Base-by-base conservation (phyloP, 148 eudicot genomes). In the Chenopodium formosanum region DNA sequence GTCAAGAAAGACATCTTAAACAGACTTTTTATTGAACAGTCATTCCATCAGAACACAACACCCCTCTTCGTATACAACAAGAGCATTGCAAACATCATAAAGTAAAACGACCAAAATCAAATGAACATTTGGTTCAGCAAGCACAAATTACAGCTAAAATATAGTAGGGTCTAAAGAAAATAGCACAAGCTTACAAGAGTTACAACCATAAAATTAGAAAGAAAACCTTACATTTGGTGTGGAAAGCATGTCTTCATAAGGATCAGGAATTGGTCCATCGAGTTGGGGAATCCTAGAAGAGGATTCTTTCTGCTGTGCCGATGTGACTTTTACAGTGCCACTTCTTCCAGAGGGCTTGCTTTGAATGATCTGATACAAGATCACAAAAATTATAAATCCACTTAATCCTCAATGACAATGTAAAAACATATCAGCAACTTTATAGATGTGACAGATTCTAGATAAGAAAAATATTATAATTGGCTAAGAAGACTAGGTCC, bases 261-360 rank as follows among this genome's bases (percentile, higher is more conserved):
- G 97, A 86, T 94, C 95, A 74, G 98, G 90, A 60, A 86, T 86
- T 63, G 93, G 98, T 78, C 97, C 99, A 86, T 96, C 98, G 60
- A 89, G 76, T 85, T 96, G 98, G 83, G 94, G 89, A 84, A 94
- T 91, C 85, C 84, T 84, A 25, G 91, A 88, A 77, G 87, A 83
- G 27, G 76, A 78, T 70, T 86, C 86, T 34, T 72, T 81, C 69
- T 82, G 80, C 52, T 65, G 85, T n/a, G 77, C 79, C 76, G 63
- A 25, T 69, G 74, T 73, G 69, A 40, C 77, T 66, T 78, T 84
- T 60, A 37, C 56, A 67, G 17, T 64, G 67, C 75, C 74, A 60
- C 63, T 72, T 58, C 78, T 80, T 22, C 31, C 79, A 32, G 79
- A 81, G 77, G 71, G 34, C 74, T 81, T 84, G 77, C 85, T 86